Evolutionary conservation across 768 basidiomycete genomes (phyloP), one percentile per base, ranked within the genome.

Genomic region (Leccinum variicolor): DNA sequence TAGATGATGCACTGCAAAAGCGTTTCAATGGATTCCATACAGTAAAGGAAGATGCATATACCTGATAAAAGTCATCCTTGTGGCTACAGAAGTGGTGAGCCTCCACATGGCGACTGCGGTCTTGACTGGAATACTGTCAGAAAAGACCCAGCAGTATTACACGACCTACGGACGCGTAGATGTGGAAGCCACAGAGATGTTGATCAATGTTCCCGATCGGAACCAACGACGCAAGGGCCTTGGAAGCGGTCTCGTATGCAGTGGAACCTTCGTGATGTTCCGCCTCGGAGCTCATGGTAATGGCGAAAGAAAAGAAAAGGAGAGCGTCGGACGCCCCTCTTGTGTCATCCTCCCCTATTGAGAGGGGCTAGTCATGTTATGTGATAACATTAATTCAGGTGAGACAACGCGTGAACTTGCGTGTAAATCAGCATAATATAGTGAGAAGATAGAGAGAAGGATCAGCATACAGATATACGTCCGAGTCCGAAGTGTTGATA

Each of bases 61-160:
- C 62, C 66, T 80, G 79, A 62, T 77, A 75, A 56, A 81, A 70
- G 55, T 76, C 71, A 6, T 58, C 55, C 21, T 73, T 70, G 59
- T 77, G 77, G 3, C 70, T 75, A 65, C 79, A 80, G 59, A 74
- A 77, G 60, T 77, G 77, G 60, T 79, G 77, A n/a, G 75, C 76
- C 57, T 76, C 72, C 8, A 80, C 70, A 49, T 75, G 68, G 15
- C 76, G 70, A 13, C 64, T 68, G 28, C 45, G 67, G 53, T 76
- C 70, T 8, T 69, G 62, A 19, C 73, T 75, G 36, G 19, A 50
- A 33, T 25, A 14, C 31, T 9, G 31, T 54, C 13, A 60, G 43
- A 4, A 26, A 28, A 36, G 39, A 28, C 5, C 15, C 2, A 2
- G 5, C 11, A 3, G 28, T 11, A 28, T 8, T n/a, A 3, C n/a